These are phyloP conservation scores for Trichoderma orchidacearum DNA, from an alignment of 495 filamentous ascomycete genomes.

Conservation along the genomic window DNA sequence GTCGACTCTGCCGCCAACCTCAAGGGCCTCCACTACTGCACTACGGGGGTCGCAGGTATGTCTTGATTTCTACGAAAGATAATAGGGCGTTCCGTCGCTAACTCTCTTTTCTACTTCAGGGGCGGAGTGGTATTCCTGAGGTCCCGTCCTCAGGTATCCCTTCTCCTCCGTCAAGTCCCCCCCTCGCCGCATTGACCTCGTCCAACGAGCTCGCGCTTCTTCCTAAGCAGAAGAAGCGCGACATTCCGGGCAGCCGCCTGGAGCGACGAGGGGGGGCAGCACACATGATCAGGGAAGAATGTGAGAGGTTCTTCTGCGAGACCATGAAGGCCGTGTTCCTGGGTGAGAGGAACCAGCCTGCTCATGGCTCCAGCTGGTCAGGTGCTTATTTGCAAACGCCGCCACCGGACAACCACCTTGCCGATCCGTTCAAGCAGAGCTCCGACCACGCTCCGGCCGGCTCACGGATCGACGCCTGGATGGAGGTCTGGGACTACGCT, in stretches of 20 bases:
- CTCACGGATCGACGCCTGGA: slow-evolving; percentile 29
- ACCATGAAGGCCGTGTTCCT: slow-evolving; percentile 82
- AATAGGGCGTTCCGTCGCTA: background rate
- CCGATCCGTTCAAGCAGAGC: slow-evolving; percentile 11
- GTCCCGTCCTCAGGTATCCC: slow-evolving; percentile 66
- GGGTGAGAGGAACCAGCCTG: slow-evolving; percentile 75
- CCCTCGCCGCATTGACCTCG: slow-evolving; percentile 52
- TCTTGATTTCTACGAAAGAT: slow-evolving; percentile 7
- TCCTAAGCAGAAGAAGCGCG: slow-evolving; percentile 29
- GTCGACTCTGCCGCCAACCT: slow-evolving; percentile 39
- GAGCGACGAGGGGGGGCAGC: slow-evolving; percentile 72
- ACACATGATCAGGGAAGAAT: slow-evolving; percentile 94
- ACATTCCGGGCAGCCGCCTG: slow-evolving; percentile 16
- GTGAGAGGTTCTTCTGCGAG: slow-evolving; percentile 99
- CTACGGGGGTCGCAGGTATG: slow-evolving; percentile 34
- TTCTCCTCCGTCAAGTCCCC: slow-evolving; percentile 69
- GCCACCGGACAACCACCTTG: slow-evolving; percentile 12
- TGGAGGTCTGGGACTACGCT: slow-evolving; percentile 85
- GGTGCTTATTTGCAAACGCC: slow-evolving; percentile 32
- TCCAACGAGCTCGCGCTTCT: slow-evolving; percentile 46
- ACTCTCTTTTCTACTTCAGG: slow-evolving; percentile 29
- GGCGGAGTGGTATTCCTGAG: slow-evolving; percentile 97
- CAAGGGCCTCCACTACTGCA: slow-evolving; percentile 85
- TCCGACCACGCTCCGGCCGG: slow-evolving; percentile 2
- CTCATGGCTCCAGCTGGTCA: slow-evolving; percentile 62